Evolutionary conservation across 305 asterid species (phyloP).

Genomic region (Fraxinus albicans): DNA sequence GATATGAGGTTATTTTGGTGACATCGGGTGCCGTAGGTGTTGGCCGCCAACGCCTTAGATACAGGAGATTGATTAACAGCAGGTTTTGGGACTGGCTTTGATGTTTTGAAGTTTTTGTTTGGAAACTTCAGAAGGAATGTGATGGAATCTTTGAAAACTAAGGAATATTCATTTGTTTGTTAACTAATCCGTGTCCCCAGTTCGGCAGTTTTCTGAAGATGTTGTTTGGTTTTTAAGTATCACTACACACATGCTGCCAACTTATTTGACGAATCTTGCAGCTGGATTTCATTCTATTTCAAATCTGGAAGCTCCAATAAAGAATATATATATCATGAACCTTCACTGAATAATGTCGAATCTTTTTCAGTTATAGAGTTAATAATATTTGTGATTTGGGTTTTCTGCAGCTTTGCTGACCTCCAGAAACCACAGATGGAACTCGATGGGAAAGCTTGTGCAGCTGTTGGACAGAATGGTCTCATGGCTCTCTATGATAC

Average conservation of each 20-base stretch:
- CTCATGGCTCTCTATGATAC: constrained; percentile 94
- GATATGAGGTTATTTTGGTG: constrained; percentile 88
- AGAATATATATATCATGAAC: background rate
- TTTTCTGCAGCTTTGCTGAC: constrained; percentile 73
- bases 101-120: background rate
- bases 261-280: background rate
- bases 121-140: constrained; percentile 6
- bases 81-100: constrained; percentile 44
- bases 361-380: background rate
- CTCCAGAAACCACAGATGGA: constrained; percentile 94
- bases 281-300: background rate
- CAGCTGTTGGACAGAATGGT: constrained; percentile 98
- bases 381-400: background rate
- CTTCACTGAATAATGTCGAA: background rate
- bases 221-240: background rate
- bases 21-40: constrained; percentile 96
- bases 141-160: background rate
- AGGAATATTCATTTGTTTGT: background rate
- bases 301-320: background rate
- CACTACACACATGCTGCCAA: background rate
- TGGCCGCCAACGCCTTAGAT: constrained; percentile 90
- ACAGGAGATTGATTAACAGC: constrained; percentile 74
- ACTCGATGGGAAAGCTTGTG: constrained; percentile 97
- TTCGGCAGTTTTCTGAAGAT: background rate
- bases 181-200: background rate